Conservation (phyloP, 2,329 filamentous ascomycete species). For the Colletotrichum australisinense region DNA sequence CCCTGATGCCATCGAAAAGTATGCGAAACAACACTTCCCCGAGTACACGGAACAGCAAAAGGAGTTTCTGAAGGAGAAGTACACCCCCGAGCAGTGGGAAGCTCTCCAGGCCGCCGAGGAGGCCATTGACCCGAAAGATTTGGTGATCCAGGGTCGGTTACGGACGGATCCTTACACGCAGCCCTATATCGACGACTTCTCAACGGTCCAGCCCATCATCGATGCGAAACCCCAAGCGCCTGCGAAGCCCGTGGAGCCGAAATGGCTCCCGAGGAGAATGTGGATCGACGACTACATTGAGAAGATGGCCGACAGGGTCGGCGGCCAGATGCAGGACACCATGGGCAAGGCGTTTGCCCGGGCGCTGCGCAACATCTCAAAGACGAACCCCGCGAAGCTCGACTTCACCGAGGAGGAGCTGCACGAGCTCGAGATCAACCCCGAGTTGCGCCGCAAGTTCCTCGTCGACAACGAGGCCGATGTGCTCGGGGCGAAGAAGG, state of each 20-base stretch:
- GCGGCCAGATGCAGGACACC: slow-evolving; percentile 55
- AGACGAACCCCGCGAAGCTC: slow-evolving; percentile 54
- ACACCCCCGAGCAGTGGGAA: slow-evolving; percentile 83
- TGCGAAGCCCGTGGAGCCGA: slow-evolving; percentile 60
- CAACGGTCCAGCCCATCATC: slow-evolving; percentile 79
- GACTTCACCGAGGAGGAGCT: slow-evolving; percentile 68
- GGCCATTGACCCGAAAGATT: slow-evolving; percentile 78
- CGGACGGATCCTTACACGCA: slow-evolving; percentile 79
- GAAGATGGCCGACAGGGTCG: slow-evolving; percentile 56
- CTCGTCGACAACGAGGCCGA: slow-evolving; percentile 42
- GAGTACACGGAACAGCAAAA: slow-evolving; percentile 77
- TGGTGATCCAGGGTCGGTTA: slow-evolving; percentile 78
- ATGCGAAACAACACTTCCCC: slow-evolving; percentile 62
- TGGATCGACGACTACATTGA: slow-evolving; percentile 67
- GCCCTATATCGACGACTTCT: slow-evolving; percentile 86
- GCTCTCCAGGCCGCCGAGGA: slow-evolving; percentile 85
- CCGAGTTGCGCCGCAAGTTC: slow-evolving; percentile 52
- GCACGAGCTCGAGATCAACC: slow-evolving; percentile 52
- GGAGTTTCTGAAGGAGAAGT: slow-evolving; percentile 71
- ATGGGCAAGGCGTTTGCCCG: slow-evolving; percentile 54
- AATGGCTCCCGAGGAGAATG: slow-evolving; percentile 72
- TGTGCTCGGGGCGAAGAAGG: slow-evolving; percentile 3
- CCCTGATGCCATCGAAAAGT: slow-evolving; percentile 56
- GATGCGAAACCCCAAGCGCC: slow-evolving; percentile 72
- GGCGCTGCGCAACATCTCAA: slow-evolving; percentile 55